Evolutionary conservation across 345 rosid species (phyloP).

Genomic region (Gossypium turneri): DNA sequence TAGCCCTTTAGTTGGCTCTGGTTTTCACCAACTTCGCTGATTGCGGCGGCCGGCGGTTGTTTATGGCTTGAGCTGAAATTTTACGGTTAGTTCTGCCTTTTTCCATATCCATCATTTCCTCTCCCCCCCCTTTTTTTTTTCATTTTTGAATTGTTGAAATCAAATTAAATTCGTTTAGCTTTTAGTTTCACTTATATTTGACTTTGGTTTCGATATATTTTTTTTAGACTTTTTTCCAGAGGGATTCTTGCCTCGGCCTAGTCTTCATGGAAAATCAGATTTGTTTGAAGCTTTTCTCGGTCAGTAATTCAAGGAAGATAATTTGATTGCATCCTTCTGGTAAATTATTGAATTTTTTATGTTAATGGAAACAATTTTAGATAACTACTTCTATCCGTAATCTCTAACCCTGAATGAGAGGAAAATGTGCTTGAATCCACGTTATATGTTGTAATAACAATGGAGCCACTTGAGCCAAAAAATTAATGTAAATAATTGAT

Average conservation of each 20-base stretch:
- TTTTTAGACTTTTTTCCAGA: neutral
- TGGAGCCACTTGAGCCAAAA: too few species aligned
- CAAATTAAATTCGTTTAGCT: neutral
- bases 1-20: neutral
- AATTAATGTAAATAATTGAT: neutral
- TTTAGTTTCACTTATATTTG: neutral
- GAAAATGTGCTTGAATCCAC: too few species aligned
- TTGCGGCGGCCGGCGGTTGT: constrained; percentile 1
- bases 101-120: neutral
- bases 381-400: too few species aligned
- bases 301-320: neutral
- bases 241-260: neutral
- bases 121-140: neutral
- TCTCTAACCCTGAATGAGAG: too few species aligned
- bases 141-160: neutral
- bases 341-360: neutral
- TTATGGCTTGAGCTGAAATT: neutral
- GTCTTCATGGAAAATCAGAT: neutral
- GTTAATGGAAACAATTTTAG: neutral
- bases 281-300: neutral
- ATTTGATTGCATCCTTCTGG: neutral
- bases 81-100: neutral
- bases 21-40: neutral
- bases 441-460: too few species aligned
- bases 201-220: neutral